phyloP scores from a whole-genome alignment of 306 rosid genomes.

The Casuarina cunninghamiana region DNA sequence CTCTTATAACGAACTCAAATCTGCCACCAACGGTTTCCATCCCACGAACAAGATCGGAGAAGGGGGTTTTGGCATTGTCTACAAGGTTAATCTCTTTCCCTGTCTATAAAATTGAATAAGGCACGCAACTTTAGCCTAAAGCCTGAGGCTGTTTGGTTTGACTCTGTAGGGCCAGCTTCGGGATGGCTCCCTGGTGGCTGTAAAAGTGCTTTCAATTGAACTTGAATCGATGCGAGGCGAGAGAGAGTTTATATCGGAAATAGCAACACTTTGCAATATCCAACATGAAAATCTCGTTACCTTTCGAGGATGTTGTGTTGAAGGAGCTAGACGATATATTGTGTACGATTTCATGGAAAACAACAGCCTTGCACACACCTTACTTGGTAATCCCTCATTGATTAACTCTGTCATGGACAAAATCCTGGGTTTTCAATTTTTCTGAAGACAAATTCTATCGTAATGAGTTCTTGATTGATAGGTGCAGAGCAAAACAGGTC shows the following conservation, averaged over 20 bases:
- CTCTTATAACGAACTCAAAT: constrained; percentile 59
- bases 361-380: constrained; percentile 65
- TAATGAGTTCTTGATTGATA: constrained; percentile 32
- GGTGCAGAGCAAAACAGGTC: constrained; percentile 61
- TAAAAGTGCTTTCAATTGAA: constrained; percentile 76
- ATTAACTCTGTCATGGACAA: neutral
- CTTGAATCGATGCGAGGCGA: constrained; percentile 87
- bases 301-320: constrained; percentile 80
- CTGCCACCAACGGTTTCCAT: constrained; percentile 58
- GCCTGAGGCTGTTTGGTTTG: constrained; percentile 21
- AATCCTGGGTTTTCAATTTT: neutral
- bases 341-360: constrained; percentile 92
- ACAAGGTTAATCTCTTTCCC: constrained; percentile 47
- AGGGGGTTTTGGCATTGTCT: constrained; percentile 88
- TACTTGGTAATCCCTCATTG: constrained; percentile 48
- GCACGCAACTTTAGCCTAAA: neutral
- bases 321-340: constrained; percentile 68
- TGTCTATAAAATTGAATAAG: neutral
- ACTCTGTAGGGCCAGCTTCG: constrained; percentile 62
- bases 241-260: constrained; percentile 76
- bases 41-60: constrained; percentile 64
- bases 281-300: constrained; percentile 75
- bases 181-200: constrained; percentile 67
- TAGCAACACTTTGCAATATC: constrained; percentile 67
- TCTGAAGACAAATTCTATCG: neutral